Evolutionary conservation across 192 early-diverging fungal genomes (phyloP), one percentile per base, ranked within the genome.

Genomic region (Coemansia sp.): DNA sequence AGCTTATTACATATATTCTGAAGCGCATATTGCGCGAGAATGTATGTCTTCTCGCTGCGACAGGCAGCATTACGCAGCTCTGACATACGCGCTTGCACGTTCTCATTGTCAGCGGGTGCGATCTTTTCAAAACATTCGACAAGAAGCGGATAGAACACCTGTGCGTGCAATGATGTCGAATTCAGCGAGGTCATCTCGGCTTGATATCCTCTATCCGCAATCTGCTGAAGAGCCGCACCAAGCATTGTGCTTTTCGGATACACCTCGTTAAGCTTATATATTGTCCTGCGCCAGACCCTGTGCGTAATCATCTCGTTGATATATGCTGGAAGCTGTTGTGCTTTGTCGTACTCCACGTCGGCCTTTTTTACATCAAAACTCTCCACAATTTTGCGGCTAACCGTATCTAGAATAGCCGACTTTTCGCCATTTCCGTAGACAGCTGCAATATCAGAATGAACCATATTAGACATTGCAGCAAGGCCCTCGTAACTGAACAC

Each of bases 251-350:
- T 87, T n/a, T 78, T 77, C 13, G 88, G 85, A 59, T 92, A 68
- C 37, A 76, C 74, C 42, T 89, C 89, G 47, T 88, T 86, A 5
- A 92, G 71, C 18, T 86, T 85, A 61, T 92, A 92, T 18, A 91
- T 86, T 13, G 84, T 76, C 26, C 77, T 82, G 73, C 91, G 85
- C 89, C 89, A 92, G 37, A 74, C 81, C 19, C 75, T 70, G 68
- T 89, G 83, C 21, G 85, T 65, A 16, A 90, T 85, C 83, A 92
- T 85, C 5, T 72, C 72, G 21, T 64, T 52, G 10, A 92, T 69
- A 78, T 87, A 89, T n/a, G 71, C 72, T 3, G 88, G 88, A 38
- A 79, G 76, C 41, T 77, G 74, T 71, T 85, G 62, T n/a, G 81
- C 79, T 12, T 64, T 48, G 67, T 75, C 78, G 50, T 82, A 87